These are phyloP conservation scores for Mallotus nudiflorus DNA, from an alignment of 345 rosid genomes.

Conservation along the genomic window DNA sequence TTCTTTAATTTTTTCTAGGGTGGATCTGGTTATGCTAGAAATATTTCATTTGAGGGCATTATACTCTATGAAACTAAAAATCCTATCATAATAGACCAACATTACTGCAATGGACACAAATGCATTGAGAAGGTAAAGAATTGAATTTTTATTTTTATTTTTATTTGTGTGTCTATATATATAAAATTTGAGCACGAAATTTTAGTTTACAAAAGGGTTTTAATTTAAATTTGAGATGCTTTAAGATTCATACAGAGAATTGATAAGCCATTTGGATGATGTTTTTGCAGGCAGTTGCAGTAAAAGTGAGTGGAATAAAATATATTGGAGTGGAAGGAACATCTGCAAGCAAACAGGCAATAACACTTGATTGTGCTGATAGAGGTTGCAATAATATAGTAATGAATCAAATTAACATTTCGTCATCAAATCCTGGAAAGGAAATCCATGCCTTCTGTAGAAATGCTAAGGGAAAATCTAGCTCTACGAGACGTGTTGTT, in stretches of 20 bases:
- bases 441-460: slow-evolving; percentile 9
- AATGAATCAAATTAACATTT: slow-evolving; percentile 16
- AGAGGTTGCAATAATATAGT: slow-evolving; percentile 27
- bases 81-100: slow-evolving; percentile 49
- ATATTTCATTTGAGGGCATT: slow-evolving; percentile 38
- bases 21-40: slow-evolving; percentile 43
- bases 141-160: too few species aligned
- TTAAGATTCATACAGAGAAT: too few species aligned
- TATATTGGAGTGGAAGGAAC: slow-evolving; percentile 31
- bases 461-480: slow-evolving; percentile 25
- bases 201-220: too few species aligned
- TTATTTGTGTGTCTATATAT: too few species aligned
- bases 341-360: slow-evolving; percentile 18
- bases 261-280: background rate
- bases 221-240: too few species aligned
- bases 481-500: slow-evolving; percentile 1
- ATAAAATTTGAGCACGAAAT: too few species aligned
- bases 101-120: slow-evolving; percentile 3
- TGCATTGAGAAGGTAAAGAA: slow-evolving; percentile 4
- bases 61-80: slow-evolving; percentile 19
- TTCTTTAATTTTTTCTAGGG: slow-evolving; percentile 14
- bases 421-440: slow-evolving; percentile 21
- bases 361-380: slow-evolving; percentile 27
- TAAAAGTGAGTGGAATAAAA: slow-evolving; percentile 26
- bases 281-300: slow-evolving; percentile 19